Percentiles rank a stretch among this genome's conserved stretches.
These are phyloP conservation scores for Eucalyptus fibrosa DNA, from an alignment of 345 rosid species.

Conservation along the genomic window DNA sequence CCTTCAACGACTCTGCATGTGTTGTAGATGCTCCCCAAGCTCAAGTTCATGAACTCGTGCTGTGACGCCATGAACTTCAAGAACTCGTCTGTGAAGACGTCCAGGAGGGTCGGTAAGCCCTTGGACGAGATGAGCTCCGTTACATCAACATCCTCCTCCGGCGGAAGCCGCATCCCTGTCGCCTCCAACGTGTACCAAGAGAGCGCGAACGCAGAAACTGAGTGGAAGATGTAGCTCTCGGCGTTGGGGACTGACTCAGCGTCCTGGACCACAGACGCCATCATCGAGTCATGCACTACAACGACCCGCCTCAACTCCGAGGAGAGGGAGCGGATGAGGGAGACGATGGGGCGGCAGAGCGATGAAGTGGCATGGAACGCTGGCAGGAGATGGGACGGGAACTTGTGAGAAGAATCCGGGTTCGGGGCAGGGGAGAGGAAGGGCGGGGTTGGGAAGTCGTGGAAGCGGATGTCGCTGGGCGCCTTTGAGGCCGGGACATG, in stretches of 20 bases:
- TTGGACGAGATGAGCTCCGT: neutral
- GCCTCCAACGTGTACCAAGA: neutral
- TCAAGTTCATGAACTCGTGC: neutral
- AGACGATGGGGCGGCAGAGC: neutral
- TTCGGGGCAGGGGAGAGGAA: slow-evolving; percentile 2
- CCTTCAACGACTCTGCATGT: neutral
- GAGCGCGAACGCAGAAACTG: neutral
- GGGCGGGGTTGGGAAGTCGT: neutral
- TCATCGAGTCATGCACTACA: neutral
- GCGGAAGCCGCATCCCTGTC: neutral
- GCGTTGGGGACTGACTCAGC: neutral
- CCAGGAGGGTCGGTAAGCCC: neutral
- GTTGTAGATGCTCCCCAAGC: neutral
- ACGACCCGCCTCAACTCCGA: neutral
- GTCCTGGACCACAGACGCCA: neutral
- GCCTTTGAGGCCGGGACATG: neutral
- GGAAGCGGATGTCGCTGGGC: neutral
- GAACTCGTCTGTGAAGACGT: slow-evolving; percentile 24
- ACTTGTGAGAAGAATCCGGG: neutral
- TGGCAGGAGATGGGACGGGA: slow-evolving; percentile 1
- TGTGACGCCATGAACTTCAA: neutral
- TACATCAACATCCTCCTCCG: neutral
- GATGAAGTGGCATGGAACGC: neutral
- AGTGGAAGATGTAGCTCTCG: neutral
- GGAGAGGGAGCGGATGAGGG: neutral